Base-by-base conservation (phyloP, 306 rosid genomes). In the Cucumis melo region DNA sequence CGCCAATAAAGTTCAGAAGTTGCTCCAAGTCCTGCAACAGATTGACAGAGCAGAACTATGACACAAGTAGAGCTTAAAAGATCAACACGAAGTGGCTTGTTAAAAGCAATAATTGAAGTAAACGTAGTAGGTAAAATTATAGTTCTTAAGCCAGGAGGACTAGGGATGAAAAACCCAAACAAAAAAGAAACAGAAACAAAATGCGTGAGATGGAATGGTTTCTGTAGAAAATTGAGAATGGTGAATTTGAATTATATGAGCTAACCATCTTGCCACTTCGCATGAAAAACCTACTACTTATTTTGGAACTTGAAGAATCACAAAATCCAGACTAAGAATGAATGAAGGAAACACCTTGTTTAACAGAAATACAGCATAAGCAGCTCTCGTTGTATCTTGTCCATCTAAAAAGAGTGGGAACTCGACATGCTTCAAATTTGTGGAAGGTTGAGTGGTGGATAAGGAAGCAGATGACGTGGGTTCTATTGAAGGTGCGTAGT, bases 331-430 rank as follows among this genome's bases (percentile, higher is more conserved):
- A n/a, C 27, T 44, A 27, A 27, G 29, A 27, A 27, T 2, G n/a
- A 61, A 3, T 36, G 61, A 77, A 77, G 73, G 68, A 66, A 56
- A 78, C 78, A 94, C 99, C 98, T 95, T 95, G 82, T 92, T 94
- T 78, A 95, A 77, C 71, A 95, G 88, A 87, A 95, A 95, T 66
- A 92, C 90, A 29, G 97, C 99, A 80, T 95, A 95, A 79, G 93
- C 96, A 10, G 96, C 95, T 83, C 90, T 92, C 36, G 98, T 92
- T 67, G 95, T 95, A 86, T 95, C 99, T 82, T 91, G 98, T 64
- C 98, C 99, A 67, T 95, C 96, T 82, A 90, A 84, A 81, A 85
- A 92, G 15, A 95, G 98, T 60, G 99, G 98, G 77, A 95, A 95
- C 77, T 90, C 96, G 78, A 88, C 82, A 46, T 81, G 88, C 81